A percentile compares a stretch with the other conserved stretches of the same genome.
phyloP scores from a whole-genome alignment of 805 yeast species.

The Teunomyces gatunensis region DNA sequence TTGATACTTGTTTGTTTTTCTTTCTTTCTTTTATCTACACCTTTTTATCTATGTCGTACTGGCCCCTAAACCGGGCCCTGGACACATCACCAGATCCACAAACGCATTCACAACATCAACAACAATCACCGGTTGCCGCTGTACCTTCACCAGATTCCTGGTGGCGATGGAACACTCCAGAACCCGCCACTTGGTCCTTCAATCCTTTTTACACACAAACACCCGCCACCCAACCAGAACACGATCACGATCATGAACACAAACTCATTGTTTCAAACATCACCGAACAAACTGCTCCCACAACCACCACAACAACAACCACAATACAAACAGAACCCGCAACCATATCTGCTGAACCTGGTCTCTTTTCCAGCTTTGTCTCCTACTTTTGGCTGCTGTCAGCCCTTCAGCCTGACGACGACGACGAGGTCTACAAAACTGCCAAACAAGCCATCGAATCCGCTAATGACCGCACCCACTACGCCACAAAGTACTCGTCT shows the following conservation, averaged over 20 bases:
- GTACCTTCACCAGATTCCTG: background rate
- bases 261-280: background rate
- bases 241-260: background rate
- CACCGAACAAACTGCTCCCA: background rate
- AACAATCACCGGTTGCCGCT: too few species aligned
- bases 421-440: constrained; percentile 21
- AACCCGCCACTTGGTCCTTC: background rate
- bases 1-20: background rate
- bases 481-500: constrained; percentile 26
- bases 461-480: constrained; percentile 30
- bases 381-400: background rate
- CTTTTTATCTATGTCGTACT: constrained; percentile 1
- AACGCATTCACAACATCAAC: too few species aligned
- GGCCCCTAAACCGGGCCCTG: constrained; percentile 1
- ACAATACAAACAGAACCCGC: background rate
- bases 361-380: background rate
- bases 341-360: background rate
- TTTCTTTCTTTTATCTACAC: background rate
- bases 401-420: constrained; percentile 4
- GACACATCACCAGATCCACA: background rate
- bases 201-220: background rate
- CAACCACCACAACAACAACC: background rate
- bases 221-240: background rate
- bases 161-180: background rate
- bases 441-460: constrained; percentile 34